These are phyloP conservation scores for Malus asiatica DNA, from an alignment of 306 rosid species.

Conservation along the genomic window DNA sequence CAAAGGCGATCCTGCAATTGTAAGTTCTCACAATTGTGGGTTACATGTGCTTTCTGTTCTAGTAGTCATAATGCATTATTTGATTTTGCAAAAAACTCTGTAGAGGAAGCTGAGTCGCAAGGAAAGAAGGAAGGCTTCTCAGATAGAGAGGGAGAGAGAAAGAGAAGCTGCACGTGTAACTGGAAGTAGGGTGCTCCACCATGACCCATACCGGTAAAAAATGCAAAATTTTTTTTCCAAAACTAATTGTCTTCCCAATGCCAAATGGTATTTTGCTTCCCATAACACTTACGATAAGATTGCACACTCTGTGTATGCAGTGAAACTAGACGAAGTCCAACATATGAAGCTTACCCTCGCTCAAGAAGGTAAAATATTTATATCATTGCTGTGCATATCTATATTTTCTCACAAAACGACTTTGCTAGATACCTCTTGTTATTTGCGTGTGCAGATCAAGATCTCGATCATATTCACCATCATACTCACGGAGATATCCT, in stretches of 20 bases:
- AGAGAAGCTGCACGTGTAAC: slow-evolving; percentile 67
- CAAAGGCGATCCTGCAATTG: slow-evolving; percentile 97
- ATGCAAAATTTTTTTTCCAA: slow-evolving; percentile 7
- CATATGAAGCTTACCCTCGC: slow-evolving; percentile 93
- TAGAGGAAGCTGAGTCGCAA: slow-evolving; percentile 97
- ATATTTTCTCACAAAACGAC: slow-evolving; percentile 2
- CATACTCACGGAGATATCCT: slow-evolving; percentile 57
- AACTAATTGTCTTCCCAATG: neutral
- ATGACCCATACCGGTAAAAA: slow-evolving; percentile 91
- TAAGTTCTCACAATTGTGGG: slow-evolving; percentile 36
- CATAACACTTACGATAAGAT: slow-evolving; percentile 5
- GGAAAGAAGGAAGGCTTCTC: slow-evolving; percentile 97
- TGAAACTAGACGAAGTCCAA: slow-evolving; percentile 90
- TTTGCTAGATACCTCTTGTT: neutral
- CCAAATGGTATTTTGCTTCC: neutral
- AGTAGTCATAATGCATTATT: neutral
- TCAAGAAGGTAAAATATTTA: slow-evolving; percentile 57
- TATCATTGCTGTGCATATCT: neutral
- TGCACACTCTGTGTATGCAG: slow-evolving; percentile 36
- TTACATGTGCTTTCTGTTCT: neutral
- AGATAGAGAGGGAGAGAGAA: slow-evolving; percentile 91
- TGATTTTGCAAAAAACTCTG: slow-evolving; percentile 6
- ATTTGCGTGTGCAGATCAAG: slow-evolving; percentile 43
- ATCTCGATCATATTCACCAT: slow-evolving; percentile 79
- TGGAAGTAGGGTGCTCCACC: slow-evolving; percentile 76